A percentile compares a stretch with the other conserved stretches of the same genome.
Evolutionary conservation across 2,329 filamentous ascomycete genomes (phyloP).

Genomic region (Plenodomus biglobosus): DNA sequence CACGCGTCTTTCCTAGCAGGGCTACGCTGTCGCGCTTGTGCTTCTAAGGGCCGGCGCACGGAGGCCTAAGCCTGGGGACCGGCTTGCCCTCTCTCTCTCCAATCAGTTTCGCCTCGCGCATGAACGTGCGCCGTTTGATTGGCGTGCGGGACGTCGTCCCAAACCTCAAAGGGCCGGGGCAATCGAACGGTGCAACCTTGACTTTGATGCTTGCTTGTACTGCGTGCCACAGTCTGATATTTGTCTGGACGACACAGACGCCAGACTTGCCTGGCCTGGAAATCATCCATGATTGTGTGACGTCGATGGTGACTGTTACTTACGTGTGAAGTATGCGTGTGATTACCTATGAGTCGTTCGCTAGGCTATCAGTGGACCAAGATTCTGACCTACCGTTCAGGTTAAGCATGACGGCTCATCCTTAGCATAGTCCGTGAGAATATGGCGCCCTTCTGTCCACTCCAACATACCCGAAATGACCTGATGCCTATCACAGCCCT

Average conservation of each 20-base stretch:
- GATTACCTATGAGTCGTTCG: slow-evolving; percentile 15
- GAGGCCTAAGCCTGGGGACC: slow-evolving; percentile 7
- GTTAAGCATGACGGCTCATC: slow-evolving; percentile 13
- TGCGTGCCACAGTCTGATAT: slow-evolving; percentile 14
- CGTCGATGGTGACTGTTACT: slow-evolving; percentile 13
- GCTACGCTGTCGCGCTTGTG: slow-evolving; percentile 9
- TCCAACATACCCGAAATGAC: not conserved
- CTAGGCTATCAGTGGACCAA: slow-evolving; percentile 7
- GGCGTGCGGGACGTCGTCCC: slow-evolving; percentile 7
- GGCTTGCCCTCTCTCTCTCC: slow-evolving; percentile 8
- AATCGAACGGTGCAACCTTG: not conserved
- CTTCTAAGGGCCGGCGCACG: slow-evolving; percentile 6
- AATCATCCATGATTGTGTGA: slow-evolving; percentile 12
- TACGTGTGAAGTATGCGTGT: too few relatives aligned
- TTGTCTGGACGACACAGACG: slow-evolving; percentile 6
- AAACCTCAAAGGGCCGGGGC: not conserved
- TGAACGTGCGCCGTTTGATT: slow-evolving; percentile 23
- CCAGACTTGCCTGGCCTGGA: not conserved
- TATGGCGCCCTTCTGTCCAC: not conserved
- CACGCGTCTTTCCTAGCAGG: slow-evolving; percentile 18
- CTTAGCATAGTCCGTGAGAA: slow-evolving; percentile 9
- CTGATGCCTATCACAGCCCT: not conserved
- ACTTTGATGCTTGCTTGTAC: slow-evolving; percentile 2
- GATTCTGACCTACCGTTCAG: slow-evolving; percentile 3
- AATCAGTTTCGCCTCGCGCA: slow-evolving; percentile 11